These are phyloP conservation scores for Middelhovenomyces tepae DNA, from an alignment of 805 yeast species.

Conservation along the genomic window DNA sequence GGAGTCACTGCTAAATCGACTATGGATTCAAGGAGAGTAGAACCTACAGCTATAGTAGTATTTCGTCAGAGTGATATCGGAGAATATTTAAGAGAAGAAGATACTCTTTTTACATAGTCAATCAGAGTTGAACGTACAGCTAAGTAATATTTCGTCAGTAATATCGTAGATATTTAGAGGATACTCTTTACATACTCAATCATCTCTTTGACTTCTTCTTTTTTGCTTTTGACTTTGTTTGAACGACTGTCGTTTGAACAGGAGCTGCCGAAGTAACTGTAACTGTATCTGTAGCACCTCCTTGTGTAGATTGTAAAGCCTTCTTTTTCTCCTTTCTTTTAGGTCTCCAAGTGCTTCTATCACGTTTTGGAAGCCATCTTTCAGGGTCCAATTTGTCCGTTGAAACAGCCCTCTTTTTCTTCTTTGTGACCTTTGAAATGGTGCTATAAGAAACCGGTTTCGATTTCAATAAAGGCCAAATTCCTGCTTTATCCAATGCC, in stretches of 20 bases:
- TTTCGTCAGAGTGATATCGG: slow-evolving; percentile 97
- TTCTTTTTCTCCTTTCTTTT: slow-evolving; percentile 53
- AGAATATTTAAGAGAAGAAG: slow-evolving; percentile 96
- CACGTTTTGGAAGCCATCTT: slow-evolving; percentile 87
- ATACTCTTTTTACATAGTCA: slow-evolving; percentile 71
- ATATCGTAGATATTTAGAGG: neutral
- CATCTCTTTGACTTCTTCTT: slow-evolving; percentile 29
- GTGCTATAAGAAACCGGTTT: slow-evolving; percentile 23
- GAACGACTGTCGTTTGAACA: slow-evolving; percentile 14
- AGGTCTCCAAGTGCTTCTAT: slow-evolving; percentile 75
- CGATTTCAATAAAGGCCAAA: slow-evolving; percentile 21
- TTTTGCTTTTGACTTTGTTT: no score
- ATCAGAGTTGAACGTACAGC: neutral
- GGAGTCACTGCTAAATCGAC: slow-evolving; percentile 93
- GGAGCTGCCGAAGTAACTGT: no score
- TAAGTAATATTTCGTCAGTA: slow-evolving; percentile 3
- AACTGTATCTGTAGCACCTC: no score
- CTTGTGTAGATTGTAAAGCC: slow-evolving; percentile 44
- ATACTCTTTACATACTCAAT: slow-evolving; percentile 2
- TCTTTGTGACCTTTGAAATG: slow-evolving; percentile 21
- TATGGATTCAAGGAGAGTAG: slow-evolving; percentile 73
- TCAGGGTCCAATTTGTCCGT: slow-evolving; percentile 52
- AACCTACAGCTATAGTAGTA: slow-evolving; percentile 91
- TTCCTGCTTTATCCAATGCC: slow-evolving; percentile 14
- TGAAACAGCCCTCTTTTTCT: slow-evolving; percentile 32